Evolutionary conservation across 352 stramenopile species (phyloP), one percentile per base, ranked within the genome.

Genomic region (Globisporangium parvum): DNA sequence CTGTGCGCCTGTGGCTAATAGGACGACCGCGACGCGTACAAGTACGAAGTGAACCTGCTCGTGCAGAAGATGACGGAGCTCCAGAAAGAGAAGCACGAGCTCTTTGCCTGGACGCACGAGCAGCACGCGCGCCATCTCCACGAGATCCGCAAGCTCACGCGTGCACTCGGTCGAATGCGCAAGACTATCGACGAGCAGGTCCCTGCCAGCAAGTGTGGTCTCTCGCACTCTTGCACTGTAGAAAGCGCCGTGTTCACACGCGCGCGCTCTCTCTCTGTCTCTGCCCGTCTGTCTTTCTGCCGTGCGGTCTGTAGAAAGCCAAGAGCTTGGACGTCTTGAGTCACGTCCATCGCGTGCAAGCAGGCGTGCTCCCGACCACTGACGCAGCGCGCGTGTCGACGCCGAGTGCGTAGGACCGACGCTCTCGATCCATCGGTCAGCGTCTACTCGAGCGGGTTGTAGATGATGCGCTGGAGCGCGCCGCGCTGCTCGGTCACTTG

Each of bases 101-200:
- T 93, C 24, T 91, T 78, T 55, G 10, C 77, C 0, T 93, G 78
- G 78, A 65, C 78, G 12, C 85, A 85, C 18, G 63, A 85, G 42
- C 75, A 93, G 62, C 83, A 93, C 53, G 78, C 88, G 26, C 62
- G 63, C 21, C 78, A 91, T 21, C 53, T 93, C 0, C 79, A 91
- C 31, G 83, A 93, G 55, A 91, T 93, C 41, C 78, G 80, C n/a
- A 93, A 93, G 54, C 74, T 93, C 35, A 91, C 83, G 9, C 63
- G 83, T 10, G 73, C 80, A 18, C 63, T 91, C 2, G 72, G 66
- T 2, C 75, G 76, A 18, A 77, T 71, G 4, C 84, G 84, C 62
- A 78, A 80, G 40, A 53, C 69, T 33, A 62, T 86, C 17, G 82
- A 91, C 39, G 82, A 91, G 17, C 77, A 89, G 55, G 77, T 81